Evolutionary conservation across 2,329 filamentous ascomycete species (phyloP).

Genomic region (Hypoxylon sp.): DNA sequence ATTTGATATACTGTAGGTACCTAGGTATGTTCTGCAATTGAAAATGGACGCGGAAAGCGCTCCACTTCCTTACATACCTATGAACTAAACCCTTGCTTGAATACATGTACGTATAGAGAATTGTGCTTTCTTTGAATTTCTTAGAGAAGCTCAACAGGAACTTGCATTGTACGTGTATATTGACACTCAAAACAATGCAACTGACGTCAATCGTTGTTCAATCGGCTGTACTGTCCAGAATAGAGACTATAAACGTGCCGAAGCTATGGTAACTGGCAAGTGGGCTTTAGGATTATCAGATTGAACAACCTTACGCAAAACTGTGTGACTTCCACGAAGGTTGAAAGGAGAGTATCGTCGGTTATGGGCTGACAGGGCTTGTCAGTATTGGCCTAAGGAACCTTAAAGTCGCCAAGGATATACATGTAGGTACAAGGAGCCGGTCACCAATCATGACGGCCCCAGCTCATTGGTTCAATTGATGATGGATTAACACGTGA

Average conservation of each 20-base stretch:
- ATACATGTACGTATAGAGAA: too few relatives aligned
- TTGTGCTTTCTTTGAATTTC: slow-evolving; percentile 1
- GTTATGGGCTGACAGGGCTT: slow-evolving; percentile 25
- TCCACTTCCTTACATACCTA: too few relatives aligned
- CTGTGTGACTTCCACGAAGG: slow-evolving; percentile 17
- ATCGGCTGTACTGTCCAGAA: slow-evolving; percentile 18
- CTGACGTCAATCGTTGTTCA: slow-evolving; percentile 2
- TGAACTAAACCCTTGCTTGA: too few relatives aligned
- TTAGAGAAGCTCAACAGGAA: background rate
- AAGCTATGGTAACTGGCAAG: background rate
- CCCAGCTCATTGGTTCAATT: slow-evolving; percentile 40
- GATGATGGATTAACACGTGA: slow-evolving; percentile 39
- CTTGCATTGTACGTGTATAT: background rate
- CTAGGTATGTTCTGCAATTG: too few relatives aligned
- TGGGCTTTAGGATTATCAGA: slow-evolving; percentile 17
- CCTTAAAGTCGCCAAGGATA: slow-evolving; percentile 29
- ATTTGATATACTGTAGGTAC: too few relatives aligned
- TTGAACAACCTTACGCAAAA: slow-evolving; percentile 20
- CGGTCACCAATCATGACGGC: slow-evolving; percentile 33
- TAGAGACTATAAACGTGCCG: slow-evolving; percentile 5
- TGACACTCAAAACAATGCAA: background rate
- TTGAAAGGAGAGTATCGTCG: slow-evolving; percentile 12
- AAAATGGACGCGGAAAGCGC: too few relatives aligned
- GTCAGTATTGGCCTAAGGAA: slow-evolving; percentile 6
- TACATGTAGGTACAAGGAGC: slow-evolving; percentile 21